phyloP scores from a whole-genome alignment of 768 basidiomycete species.

The Rhodotorula babjevae region DNA sequence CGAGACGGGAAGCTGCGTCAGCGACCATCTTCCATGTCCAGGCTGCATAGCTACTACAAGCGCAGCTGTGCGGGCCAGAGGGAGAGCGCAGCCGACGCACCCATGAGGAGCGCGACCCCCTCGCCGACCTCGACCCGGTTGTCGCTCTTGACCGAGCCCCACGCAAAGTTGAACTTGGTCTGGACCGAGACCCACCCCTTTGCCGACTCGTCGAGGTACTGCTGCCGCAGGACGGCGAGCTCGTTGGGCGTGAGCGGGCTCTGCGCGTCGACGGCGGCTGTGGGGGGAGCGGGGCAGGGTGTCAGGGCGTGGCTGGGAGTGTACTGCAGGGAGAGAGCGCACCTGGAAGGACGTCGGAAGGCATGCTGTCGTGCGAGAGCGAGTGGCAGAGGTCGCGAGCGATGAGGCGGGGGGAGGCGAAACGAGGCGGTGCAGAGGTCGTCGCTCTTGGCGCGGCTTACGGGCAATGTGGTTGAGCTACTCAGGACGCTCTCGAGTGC shows the following conservation, averaged over 20 bases:
- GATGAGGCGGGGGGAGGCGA: neutral
- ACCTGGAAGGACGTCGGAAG: slow-evolving; percentile 31
- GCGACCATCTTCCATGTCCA: too few relatives aligned
- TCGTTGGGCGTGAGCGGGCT: slow-evolving; percentile 26
- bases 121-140: slow-evolving; percentile 78
- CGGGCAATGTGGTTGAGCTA: too few relatives aligned
- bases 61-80: neutral
- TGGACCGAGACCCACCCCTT: slow-evolving; percentile 84
- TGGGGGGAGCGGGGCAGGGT: neutral
- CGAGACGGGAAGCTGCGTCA: too few relatives aligned
- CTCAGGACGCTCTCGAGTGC: too few relatives aligned
- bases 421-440: neutral
- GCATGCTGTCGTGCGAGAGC: slow-evolving; percentile 7
- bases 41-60: too few relatives aligned
- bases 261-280: slow-evolving; percentile 38
- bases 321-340: neutral
- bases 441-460: neutral
- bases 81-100: slow-evolving; percentile 50
- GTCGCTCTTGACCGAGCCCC: slow-evolving; percentile 86
- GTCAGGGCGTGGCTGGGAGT: neutral
- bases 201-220: slow-evolving; percentile 57
- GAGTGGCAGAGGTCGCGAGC: neutral
- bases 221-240: slow-evolving; percentile 31
- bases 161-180: slow-evolving; percentile 95
- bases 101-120: slow-evolving; percentile 85